Percentiles rank a stretch among this genome's conserved stretches.
These are phyloP conservation scores for Allium fistulosum DNA, from an alignment of 106 monocot genomes.

Conservation along the genomic window DNA sequence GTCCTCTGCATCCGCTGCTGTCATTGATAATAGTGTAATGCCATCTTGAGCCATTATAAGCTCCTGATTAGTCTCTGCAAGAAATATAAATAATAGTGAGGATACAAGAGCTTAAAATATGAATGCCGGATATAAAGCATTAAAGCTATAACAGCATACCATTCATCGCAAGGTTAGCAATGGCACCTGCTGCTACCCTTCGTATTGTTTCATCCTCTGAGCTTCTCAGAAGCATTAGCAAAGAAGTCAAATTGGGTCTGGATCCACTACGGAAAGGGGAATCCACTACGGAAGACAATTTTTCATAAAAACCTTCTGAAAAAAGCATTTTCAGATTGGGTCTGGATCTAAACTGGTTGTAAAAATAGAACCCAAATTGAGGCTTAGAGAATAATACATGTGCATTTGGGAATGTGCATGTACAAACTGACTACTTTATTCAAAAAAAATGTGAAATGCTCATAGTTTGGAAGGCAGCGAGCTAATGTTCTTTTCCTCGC, in stretches of 20 bases:
- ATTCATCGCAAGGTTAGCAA: conserved; percentile 99
- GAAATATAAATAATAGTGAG: not conserved
- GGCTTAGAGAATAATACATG: too few species aligned
- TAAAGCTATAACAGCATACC: conserved; percentile 31
- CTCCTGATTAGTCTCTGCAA: conserved; percentile 89
- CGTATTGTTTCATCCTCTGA: conserved; percentile 94
- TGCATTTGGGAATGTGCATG: too few species aligned
- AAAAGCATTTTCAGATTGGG: too few species aligned
- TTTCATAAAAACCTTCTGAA: too few species aligned
- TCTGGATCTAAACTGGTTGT: too few species aligned
- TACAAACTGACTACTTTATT: too few species aligned
- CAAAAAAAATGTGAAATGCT: too few species aligned
- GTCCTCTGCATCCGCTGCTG: conserved; percentile 85
- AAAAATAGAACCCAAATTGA: too few species aligned
- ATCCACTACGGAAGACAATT: too few species aligned
- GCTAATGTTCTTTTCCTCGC: too few species aligned
- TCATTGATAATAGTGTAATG: conserved; percentile 65
- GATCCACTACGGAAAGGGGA: conserved; percentile 24
- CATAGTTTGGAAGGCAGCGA: too few species aligned
- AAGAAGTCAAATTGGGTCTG: conserved; percentile 77
- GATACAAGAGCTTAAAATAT: not conserved
- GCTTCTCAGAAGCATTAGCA: conserved; percentile 81
- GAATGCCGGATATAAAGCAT: not conserved
- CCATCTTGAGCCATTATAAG: conserved; percentile 92
- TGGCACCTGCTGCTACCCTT: conserved; percentile 95